Evolutionary conservation across 1,139 yeast species (phyloP), one percentile per base, ranked within the genome.

Genomic region (Pichia kudriavzevii): DNA sequence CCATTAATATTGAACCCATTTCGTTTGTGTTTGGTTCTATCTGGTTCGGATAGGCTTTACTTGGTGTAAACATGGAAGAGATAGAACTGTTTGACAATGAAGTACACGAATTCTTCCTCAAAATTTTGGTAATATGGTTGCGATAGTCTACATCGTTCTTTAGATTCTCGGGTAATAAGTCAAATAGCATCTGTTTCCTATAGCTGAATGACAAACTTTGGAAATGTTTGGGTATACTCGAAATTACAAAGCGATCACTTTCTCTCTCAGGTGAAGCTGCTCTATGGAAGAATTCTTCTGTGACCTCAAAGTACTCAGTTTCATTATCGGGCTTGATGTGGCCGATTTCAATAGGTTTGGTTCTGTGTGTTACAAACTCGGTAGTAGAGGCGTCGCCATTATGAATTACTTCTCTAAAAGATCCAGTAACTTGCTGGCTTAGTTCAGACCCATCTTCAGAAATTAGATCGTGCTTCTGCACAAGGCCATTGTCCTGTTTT

Each of bases 201-300:
- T 78, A 83, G 5, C 83, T 75, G 51, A 79, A 80, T 0, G 88
- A 84, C 40, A 79, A 60, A 12, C 73, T 74, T 32, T 67, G 63
- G 50, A 78, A 81, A 49, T 79, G 70, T 1, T 67, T 60, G 0
- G 93, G 91, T 5, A 55, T 40, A 24, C 45, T 47, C 3, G 56
- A 42, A 3, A 55, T 36, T 10, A 42, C 34, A 10, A 22, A 13
- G 13, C 45, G 34, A 35, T 55, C 60, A 2, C 42, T 40, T 2
- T 45, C 48, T 19, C 58, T 35, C 27, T 53, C 57, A 1, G 59
- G 57, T 5, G 55, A 52, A 3, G 40, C 48, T 7, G 55, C 54
- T 11, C 43, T 22, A 29, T 42, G 36, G 30, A 50, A 53, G 8
- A 45, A 35, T 6, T 44, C 35, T 7, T 42, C 45, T 4, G 45